Evolutionary conservation across 441 rosid species (phyloP).

Genomic region (Bocquillonia castaneifolia): DNA sequence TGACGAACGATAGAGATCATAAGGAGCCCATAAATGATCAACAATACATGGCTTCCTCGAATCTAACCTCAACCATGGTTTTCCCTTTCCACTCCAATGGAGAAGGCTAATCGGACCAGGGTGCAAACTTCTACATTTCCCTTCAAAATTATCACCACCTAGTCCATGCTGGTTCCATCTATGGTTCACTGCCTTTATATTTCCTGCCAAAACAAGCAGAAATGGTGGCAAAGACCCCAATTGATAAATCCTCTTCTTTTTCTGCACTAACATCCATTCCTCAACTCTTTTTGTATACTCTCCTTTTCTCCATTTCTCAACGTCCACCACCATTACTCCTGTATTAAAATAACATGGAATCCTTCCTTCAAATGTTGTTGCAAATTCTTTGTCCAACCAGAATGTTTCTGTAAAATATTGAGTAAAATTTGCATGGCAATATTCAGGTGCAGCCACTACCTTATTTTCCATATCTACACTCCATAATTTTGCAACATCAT

Average conservation of each 20-base stretch:
- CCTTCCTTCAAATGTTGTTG: slow-evolving; percentile 42
- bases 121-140: slow-evolving; percentile 61
- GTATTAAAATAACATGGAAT: slow-evolving; percentile 70
- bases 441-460: slow-evolving; percentile 67
- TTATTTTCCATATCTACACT: slow-evolving; percentile 43
- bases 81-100: slow-evolving; percentile 84
- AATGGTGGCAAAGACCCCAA: slow-evolving; percentile 77
- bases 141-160: slow-evolving; percentile 67
- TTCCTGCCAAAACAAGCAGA: slow-evolving; percentile 60
- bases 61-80: slow-evolving; percentile 71
- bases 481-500: slow-evolving; percentile 60
- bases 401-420: slow-evolving; percentile 50
- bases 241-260: slow-evolving; percentile 56
- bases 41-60: slow-evolving; percentile 57
- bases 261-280: slow-evolving; percentile 70
- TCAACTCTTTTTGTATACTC: slow-evolving; percentile 45
- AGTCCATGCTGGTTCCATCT: slow-evolving; percentile 87
- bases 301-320: slow-evolving; percentile 59
- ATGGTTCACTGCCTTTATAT: slow-evolving; percentile 60
- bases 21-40: slow-evolving; percentile 78
- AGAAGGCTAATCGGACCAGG: slow-evolving; percentile 73
- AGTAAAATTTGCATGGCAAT: slow-evolving; percentile 64
- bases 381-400: slow-evolving; percentile 47
- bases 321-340: slow-evolving; percentile 72
- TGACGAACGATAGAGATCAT: slow-evolving; percentile 64